phyloP scores from a whole-genome alignment of 2,329 filamentous ascomycete genomes.

The Pseudogymnoascus sp. region DNA sequence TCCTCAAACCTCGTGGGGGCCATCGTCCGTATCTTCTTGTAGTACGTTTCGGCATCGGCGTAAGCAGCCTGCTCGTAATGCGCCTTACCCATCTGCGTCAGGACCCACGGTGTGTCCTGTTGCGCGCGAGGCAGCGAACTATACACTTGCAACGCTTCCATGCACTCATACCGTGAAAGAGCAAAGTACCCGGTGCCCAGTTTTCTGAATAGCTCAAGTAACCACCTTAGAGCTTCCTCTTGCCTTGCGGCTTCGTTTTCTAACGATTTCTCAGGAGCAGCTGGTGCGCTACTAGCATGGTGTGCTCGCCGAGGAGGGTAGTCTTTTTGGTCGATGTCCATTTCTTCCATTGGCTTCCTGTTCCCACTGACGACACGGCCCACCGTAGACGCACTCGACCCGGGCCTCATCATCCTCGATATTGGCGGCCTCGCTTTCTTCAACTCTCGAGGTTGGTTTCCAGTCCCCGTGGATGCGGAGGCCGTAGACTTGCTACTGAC shows the following conservation, averaged over 20 bases:
- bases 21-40: constrained; percentile 67
- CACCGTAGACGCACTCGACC: constrained; percentile 60
- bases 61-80: constrained; percentile 88
- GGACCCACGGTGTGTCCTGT: constrained; percentile 85
- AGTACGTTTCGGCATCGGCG: constrained; percentile 76
- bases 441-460: constrained; percentile 60
- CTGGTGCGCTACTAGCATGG: constrained; percentile 21
- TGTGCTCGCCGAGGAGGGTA: constrained; percentile 22
- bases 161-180: constrained; percentile 69
- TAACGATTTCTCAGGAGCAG: constrained; percentile 22
- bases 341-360: constrained; percentile 65
- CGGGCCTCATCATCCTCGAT: constrained; percentile 55
- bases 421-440: constrained; percentile 75
- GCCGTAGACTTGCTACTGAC: constrained; percentile 34
- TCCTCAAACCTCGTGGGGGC: constrained; percentile 79
- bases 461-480: constrained; percentile 48
- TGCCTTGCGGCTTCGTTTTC: constrained; percentile 51
- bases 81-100: constrained; percentile 82
- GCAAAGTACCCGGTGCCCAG: constrained; percentile 72
- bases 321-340: constrained; percentile 64
- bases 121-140: constrained; percentile 62
- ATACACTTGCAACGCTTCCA: constrained; percentile 68
- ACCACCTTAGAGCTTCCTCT: constrained; percentile 65
- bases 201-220: constrained; percentile 74
- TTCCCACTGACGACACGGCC: constrained; percentile 86